Evolutionary conservation across 202 grass and related monocot species (phyloP).

Genomic region (Bolboschoenoplectus hybrid): DNA sequence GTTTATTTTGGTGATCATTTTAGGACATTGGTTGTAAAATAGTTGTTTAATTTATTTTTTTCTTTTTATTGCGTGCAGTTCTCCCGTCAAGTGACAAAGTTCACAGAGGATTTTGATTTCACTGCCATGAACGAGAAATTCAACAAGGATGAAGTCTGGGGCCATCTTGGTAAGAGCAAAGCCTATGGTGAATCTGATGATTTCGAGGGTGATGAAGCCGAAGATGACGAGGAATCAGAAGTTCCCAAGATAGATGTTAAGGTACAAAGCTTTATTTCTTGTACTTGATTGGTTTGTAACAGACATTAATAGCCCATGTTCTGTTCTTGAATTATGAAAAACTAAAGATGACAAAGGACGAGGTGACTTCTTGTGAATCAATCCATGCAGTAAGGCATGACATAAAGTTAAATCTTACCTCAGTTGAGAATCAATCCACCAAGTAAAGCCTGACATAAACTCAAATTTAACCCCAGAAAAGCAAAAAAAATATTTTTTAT

Average conservation of each 20-base stretch:
- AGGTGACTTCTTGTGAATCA: neutral
- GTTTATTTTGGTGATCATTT: neutral
- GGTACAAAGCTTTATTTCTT: constrained; percentile 23
- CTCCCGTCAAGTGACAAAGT: constrained; percentile 60
- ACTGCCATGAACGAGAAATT: constrained; percentile 95
- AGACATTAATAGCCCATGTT: neutral
- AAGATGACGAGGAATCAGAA: constrained; percentile 58
- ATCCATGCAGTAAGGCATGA: constrained; percentile 47
- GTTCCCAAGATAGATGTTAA: constrained; percentile 35
- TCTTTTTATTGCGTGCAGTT: constrained; percentile 50
- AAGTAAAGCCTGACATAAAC: constrained; percentile 41
- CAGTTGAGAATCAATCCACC: constrained; percentile 25
- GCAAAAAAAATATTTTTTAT: constrained; percentile 7
- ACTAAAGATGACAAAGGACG: neutral
- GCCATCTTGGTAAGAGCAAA: constrained; percentile 82
- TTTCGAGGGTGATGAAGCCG: constrained; percentile 54
- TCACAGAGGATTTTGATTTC: constrained; percentile 92
- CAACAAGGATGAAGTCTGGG: constrained; percentile 96
- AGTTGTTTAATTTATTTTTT: neutral
- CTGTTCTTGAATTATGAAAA: constrained; percentile 7
- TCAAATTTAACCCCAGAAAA: neutral
- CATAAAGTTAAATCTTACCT: neutral
- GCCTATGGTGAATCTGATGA: constrained; percentile 60
- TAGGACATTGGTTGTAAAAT: neutral
- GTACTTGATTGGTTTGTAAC: neutral